phyloP scores from a whole-genome alignment of 106 monocot species.

The Acorus gramineus region DNA sequence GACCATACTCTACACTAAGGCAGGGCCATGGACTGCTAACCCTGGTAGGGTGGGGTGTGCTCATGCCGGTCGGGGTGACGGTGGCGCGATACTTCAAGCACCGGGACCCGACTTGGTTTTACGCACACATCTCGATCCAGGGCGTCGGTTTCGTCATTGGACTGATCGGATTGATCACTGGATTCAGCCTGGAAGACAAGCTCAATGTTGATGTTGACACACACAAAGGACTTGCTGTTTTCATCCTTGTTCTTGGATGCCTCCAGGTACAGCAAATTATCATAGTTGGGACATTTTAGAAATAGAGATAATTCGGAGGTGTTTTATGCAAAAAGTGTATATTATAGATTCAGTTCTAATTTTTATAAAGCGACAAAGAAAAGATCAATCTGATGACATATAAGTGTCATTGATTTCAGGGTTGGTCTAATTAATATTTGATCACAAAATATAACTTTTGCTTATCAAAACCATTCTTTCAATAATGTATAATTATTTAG shows the following conservation, averaged over 20 bases:
- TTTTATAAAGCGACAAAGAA: too few species aligned
- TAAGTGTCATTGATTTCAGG: too few species aligned
- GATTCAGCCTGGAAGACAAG: conserved; percentile 39
- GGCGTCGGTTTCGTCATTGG: conserved; percentile 41
- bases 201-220: conserved; percentile 8
- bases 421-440: too few species aligned
- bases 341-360: too few species aligned
- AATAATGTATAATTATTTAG: too few species aligned
- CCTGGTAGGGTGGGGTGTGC: conserved; percentile 44
- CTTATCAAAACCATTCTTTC: too few species aligned
- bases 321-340: too few species aligned
- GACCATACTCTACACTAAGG: neutral
- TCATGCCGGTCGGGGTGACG: conserved; percentile 41
- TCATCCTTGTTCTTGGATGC: conserved; percentile 29
- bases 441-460: too few species aligned
- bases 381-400: too few species aligned
- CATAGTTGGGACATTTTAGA: too few species aligned
- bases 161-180: conserved; percentile 19
- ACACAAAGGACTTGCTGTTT: conserved; percentile 39
- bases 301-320: too few species aligned
- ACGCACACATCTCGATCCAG: conserved; percentile 53
- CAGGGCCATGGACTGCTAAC: conserved; percentile 31
- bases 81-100: conserved; percentile 41
- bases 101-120: conserved; percentile 56
- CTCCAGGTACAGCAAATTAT: conserved; percentile 26